These are phyloP conservation scores for Paecilomyces dactylethromorphus DNA, from an alignment of 2,329 filamentous ascomycete species.

Conservation along the genomic window DNA sequence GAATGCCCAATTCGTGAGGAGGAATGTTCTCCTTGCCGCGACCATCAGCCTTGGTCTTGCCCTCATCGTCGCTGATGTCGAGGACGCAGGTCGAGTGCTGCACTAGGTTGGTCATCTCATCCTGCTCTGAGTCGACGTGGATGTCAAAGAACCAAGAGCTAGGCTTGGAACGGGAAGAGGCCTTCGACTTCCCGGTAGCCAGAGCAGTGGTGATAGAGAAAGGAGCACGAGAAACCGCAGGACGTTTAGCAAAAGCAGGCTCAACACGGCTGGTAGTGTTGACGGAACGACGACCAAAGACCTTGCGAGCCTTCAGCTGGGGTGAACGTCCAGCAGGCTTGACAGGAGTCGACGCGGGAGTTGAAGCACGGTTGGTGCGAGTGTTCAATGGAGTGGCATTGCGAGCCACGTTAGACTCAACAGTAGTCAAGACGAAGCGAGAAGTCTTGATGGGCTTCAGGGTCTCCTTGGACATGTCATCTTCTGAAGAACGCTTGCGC, in stretches of 20 bases:
- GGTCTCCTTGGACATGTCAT: conserved; percentile 23
- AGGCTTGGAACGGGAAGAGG: conserved; percentile 42
- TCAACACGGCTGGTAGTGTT: conserved; percentile 64
- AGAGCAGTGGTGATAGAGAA: conserved; percentile 79
- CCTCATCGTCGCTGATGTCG: conserved; percentile 84
- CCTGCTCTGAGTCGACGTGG: conserved; percentile 82
- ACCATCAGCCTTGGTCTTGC: conserved; percentile 51
- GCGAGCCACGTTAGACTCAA: conserved; percentile 9
- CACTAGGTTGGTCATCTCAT: conserved; percentile 86
- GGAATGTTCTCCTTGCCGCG: conserved; percentile 91
- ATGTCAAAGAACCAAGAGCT: conserved; percentile 81
- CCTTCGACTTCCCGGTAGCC: conserved; percentile 47
- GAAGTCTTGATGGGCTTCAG: conserved; percentile 48
- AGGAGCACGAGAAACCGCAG: conserved; percentile 48
- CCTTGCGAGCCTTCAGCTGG: conserved; percentile 62
- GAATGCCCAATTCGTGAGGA: conserved; percentile 55
- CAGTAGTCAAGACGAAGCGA: conserved; percentile 26
- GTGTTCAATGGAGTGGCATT: conserved; percentile 10
- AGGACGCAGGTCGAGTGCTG: conserved; percentile 82
- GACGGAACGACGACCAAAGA: conserved; percentile 61
- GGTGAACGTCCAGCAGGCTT: conserved; percentile 78
- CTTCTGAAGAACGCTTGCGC: conserved; percentile 29
- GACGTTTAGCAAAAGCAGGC: conserved; percentile 46
- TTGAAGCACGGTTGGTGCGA: conserved; percentile 25
- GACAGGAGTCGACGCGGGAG: conserved; percentile 46